Evolutionary conservation across 2,329 filamentous ascomycete genomes (phyloP).

Genomic region (Trichoderma sp.): DNA sequence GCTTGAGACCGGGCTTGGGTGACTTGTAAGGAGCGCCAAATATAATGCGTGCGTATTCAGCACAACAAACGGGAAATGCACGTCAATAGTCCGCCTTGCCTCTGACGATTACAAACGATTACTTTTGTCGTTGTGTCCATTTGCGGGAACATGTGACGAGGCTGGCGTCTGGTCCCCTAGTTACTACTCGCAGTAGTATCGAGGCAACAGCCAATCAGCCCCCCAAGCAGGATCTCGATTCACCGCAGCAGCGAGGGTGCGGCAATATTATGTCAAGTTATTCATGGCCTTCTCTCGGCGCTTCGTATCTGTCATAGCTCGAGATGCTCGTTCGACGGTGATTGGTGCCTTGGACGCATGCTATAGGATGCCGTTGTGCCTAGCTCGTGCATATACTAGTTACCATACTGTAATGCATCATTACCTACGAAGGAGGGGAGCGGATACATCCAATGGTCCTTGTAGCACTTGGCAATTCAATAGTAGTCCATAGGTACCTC

Average conservation of each 20-base stretch:
- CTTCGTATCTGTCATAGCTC: not conserved
- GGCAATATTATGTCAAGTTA: not conserved
- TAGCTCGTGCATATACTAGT: not conserved
- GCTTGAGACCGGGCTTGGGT: not conserved
- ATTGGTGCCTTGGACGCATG: not conserved
- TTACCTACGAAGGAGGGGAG: not conserved
- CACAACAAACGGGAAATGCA: not conserved
- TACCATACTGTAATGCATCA: not conserved
- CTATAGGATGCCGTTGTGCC: not conserved
- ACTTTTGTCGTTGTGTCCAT: not conserved
- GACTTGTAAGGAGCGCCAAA: not conserved
- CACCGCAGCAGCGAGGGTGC: not conserved
- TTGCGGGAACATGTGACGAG: not conserved
- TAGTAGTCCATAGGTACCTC: not conserved
- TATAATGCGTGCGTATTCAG: not conserved
- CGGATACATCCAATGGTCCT: not conserved
- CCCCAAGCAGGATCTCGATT: not conserved
- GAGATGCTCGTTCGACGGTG: not conserved
- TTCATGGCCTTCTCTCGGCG: not conserved
- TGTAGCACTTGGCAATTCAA: not conserved
- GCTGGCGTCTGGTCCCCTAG: not conserved
- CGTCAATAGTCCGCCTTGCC: not conserved
- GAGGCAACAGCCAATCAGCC: not conserved
- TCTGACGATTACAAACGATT: not conserved
- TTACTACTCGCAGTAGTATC: not conserved